These are phyloP conservation scores for Candida lessepsii DNA, from an alignment of 805 yeast species.

Conservation along the genomic window DNA sequence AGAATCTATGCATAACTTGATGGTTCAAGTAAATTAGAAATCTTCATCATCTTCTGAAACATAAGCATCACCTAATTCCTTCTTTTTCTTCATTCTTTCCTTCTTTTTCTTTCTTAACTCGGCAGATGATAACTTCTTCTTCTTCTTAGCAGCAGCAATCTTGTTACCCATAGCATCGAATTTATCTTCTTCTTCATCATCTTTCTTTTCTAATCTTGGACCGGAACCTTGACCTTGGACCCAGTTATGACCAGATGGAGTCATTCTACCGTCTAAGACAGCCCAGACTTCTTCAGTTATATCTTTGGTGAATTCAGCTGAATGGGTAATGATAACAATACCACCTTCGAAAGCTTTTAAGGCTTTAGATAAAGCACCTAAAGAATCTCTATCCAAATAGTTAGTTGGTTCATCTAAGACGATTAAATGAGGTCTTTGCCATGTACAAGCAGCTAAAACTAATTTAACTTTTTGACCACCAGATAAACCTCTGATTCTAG, in stretches of 20 bases:
- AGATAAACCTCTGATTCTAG: conserved; percentile 99
- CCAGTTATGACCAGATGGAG: conserved; percentile 99
- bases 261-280: conserved; percentile 95
- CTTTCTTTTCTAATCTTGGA: conserved; percentile 98
- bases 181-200: conserved; percentile 95
- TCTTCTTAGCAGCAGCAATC: conserved; percentile 95
- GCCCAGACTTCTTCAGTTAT: conserved; percentile 99
- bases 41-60: conserved; percentile 94
- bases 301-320: conserved; percentile 99
- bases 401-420: conserved; percentile 99
- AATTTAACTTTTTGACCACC: conserved; percentile 99
- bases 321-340: conserved; percentile 98
- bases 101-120: conserved; percentile 99
- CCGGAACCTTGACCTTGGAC: conserved; percentile 99
- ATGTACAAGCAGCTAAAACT: conserved; percentile 99
- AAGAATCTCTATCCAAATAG: conserved; percentile 98
- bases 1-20: no score
- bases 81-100: conserved; percentile 99
- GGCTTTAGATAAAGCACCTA: conserved; percentile 99
- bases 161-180: conserved; percentile 99
- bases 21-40: conserved; percentile 28
- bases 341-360: conserved; percentile 99
- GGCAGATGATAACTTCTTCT: conserved; percentile 96
- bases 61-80: conserved; percentile 99
- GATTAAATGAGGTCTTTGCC: conserved; percentile 99